Base-by-base conservation (phyloP, 495 filamentous ascomycete species). In the Hyaloscypha variabilis region DNA sequence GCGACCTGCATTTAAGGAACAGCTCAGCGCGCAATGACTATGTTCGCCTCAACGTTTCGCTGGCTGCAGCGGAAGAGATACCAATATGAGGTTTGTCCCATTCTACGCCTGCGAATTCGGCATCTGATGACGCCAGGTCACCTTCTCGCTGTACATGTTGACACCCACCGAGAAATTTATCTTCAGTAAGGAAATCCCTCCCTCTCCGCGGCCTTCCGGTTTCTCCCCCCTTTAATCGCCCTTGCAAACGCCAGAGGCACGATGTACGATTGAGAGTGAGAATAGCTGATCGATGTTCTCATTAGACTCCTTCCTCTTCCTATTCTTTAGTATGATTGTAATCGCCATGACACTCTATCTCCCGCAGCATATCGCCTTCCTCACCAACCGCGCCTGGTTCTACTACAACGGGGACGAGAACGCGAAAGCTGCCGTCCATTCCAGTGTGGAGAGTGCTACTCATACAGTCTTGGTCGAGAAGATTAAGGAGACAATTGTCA, bases 271-370 rank as follows among this genome's bases (percentile, higher is more conserved):
- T 58, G 56, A 24, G 25, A 26, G 13, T 31, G 13, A 57, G n/a
- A 10, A 54, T 54, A 25, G 51, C 56, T 58, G 4, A 25, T 13
- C 19, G 31, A 46, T 17, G 14, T 25, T 56, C 14, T 14, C 14
- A 28, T 36, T 28, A 99, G 95, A 97, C 82, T 93, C 91, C 11
- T 83, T 97, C 74, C 82, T 97, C 73, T 93, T 99, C 78, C 87
- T 96, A 71, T 87, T 96, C 72, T 76, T 91, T 76, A 87, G 87
- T 69, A 88, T 98, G 82, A 86, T 96, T 72, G 83, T 93, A 66
- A 90, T 93, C 70, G 95, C 91, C 63, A 87, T 86, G 68, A 90
- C 90, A 51, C 85, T 98, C 65, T 99, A 99, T 80, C 90, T 99
- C 23, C 95, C 95, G 24, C 88, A 94, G 65, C 95, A 98, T 76